A percentile compares a stretch with the other conserved stretches of the same genome.
Evolutionary conservation across 345 rosid genomes (phyloP).

Genomic region (Brassica cretica): DNA sequence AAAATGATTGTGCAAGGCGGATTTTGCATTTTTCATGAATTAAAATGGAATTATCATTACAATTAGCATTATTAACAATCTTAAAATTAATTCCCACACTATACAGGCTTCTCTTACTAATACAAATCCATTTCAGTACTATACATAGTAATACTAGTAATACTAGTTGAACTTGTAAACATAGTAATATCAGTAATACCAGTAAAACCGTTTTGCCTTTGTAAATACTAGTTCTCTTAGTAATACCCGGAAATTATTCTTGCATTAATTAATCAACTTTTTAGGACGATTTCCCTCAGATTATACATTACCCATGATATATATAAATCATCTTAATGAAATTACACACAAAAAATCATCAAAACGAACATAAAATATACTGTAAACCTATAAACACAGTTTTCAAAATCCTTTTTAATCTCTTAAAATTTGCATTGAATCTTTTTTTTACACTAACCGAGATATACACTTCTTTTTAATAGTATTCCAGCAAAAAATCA

Average conservation of each 20-base stretch:
- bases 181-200: neutral
- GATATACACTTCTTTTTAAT: no score
- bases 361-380: no score
- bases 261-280: neutral
- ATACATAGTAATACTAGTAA: neutral
- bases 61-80: neutral
- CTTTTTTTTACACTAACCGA: no score
- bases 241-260: neutral
- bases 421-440: no score
- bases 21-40: neutral
- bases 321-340: no score
- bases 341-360: no score
- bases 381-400: no score
- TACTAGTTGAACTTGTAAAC: neutral
- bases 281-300: neutral
- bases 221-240: neutral
- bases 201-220: neutral
- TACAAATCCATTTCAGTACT: neutral
- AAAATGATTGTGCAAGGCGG: neutral
- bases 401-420: no score
- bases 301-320: no score
- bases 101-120: neutral
- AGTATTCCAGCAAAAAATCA: no score
- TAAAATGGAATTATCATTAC: neutral
- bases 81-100: neutral